These are phyloP conservation scores for Vitis amurensis DNA, from an alignment of 164 flowering plant species.

Conservation along the genomic window DNA sequence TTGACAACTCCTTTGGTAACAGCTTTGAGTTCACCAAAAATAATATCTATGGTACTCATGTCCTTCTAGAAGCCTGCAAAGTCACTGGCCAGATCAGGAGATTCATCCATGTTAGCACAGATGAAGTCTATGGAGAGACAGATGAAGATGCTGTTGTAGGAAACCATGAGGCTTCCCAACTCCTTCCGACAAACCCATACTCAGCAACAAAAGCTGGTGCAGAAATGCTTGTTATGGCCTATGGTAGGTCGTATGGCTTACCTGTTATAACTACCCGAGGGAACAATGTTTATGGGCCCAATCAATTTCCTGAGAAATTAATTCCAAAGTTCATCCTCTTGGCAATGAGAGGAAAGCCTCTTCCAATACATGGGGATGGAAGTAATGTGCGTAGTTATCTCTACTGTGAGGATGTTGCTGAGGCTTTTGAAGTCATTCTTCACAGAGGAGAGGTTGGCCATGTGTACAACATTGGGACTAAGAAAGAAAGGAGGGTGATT, in stretches of 20 bases:
- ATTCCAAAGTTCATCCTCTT: constrained; percentile 76
- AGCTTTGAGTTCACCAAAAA: constrained; percentile 83
- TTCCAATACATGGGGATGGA: constrained; percentile 84
- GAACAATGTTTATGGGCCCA: constrained; percentile 80
- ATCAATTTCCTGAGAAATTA: constrained; percentile 75
- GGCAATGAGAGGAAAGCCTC: constrained; percentile 66
- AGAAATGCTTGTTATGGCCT: constrained; percentile 88
- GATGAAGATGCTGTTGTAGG: constrained; percentile 81
- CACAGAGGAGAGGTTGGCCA: constrained; percentile 84
- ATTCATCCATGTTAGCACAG: constrained; percentile 82
- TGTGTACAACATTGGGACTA: constrained; percentile 78
- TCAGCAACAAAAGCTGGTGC: constrained; percentile 88
- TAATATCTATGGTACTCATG: constrained; percentile 83
- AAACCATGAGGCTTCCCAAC: constrained; percentile 79
- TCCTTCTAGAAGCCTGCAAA: constrained; percentile 78
- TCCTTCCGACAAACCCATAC: constrained; percentile 79
- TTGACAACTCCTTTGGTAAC: constrained; percentile 81
- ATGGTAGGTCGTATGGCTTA: constrained; percentile 72
- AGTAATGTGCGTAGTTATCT: constrained; percentile 70
- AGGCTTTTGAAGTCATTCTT: constrained; percentile 75
- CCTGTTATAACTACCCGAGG: constrained; percentile 81
- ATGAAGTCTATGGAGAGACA: constrained; percentile 84
- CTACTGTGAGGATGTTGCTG: constrained; percentile 81
- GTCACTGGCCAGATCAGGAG: constrained; percentile 73
- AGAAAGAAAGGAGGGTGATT: constrained; percentile 72